A percentile compares a stretch with the other conserved stretches of the same genome.
Evolutionary conservation across 495 filamentous ascomycete genomes (phyloP).

Genomic region (Monascus purpureus): DNA sequence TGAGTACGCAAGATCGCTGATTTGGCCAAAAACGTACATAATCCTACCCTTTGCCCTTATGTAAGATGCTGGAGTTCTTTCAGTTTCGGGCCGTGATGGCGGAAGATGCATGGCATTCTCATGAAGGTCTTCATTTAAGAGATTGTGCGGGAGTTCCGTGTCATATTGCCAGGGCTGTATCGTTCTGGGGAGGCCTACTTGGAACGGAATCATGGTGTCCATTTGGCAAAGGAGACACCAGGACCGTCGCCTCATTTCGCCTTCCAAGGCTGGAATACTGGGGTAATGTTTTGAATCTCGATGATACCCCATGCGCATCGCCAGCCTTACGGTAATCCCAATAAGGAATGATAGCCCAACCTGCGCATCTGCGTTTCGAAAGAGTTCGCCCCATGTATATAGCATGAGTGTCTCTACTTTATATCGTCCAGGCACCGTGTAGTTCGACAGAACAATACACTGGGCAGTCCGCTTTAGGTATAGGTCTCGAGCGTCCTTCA

Average conservation of each 20-base stretch:
- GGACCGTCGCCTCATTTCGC: conserved; percentile 31
- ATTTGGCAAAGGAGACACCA: conserved; percentile 27
- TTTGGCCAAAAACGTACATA: conserved; percentile 29
- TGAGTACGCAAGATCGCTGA: conserved; percentile 31
- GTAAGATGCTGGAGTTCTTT: conserved; percentile 23
- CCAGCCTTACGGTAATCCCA: conserved; percentile 23
- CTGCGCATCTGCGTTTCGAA: conserved; percentile 21
- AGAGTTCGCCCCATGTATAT: conserved; percentile 24
- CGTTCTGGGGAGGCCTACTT: conserved; percentile 31
- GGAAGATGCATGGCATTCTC: conserved; percentile 21
- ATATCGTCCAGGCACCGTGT: conserved; percentile 17
- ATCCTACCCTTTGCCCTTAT: conserved; percentile 25
- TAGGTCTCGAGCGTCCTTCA: conserved; percentile 8
- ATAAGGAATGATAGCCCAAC: conserved; percentile 22
- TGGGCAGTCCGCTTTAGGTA: conserved; percentile 18
- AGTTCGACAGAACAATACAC: conserved; percentile 21
- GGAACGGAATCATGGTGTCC: conserved; percentile 29
- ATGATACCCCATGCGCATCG: conserved; percentile 34
- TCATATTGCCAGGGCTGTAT: conserved; percentile 31
- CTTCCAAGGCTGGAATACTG: conserved; percentile 21
- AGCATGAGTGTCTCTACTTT: conserved; percentile 25
- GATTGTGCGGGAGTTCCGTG: conserved; percentile 25
- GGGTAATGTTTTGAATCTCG: conserved; percentile 26
- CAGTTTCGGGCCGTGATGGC: conserved; percentile 18
- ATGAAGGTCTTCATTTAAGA: conserved; percentile 30